A percentile compares a stretch with the other conserved stretches of the same genome.
These are phyloP conservation scores for Claviceps sp. DNA, from an alignment of 2,329 filamentous ascomycete genomes.

Conservation along the genomic window DNA sequence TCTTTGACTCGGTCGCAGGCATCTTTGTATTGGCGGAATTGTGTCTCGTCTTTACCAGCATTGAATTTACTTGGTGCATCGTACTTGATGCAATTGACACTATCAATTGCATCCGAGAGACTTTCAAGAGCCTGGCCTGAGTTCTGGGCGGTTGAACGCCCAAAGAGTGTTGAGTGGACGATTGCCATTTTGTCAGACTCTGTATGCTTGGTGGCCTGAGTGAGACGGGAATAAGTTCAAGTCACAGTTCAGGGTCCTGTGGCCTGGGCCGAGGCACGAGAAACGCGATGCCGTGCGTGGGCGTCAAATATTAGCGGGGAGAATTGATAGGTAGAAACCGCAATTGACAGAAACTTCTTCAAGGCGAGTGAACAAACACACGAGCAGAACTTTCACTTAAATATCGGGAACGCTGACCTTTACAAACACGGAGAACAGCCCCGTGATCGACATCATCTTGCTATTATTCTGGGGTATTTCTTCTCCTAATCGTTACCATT, in stretches of 20 bases:
- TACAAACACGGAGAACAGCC: neutral
- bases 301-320: neutral
- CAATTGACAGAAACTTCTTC: neutral
- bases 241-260: neutral
- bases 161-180: slow-evolving; percentile 14
- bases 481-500: neutral
- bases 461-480: neutral
- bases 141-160: slow-evolving; percentile 6
- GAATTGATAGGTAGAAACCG: neutral
- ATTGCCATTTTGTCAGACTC: slow-evolving; percentile 7
- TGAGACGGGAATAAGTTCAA: neutral
- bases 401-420: neutral
- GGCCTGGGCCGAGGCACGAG: neutral
- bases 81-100: slow-evolving; percentile 41
- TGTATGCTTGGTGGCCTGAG: neutral
- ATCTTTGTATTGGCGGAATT: slow-evolving; percentile 71
- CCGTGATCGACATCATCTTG: neutral
- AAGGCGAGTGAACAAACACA: neutral
- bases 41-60: slow-evolving; percentile 60
- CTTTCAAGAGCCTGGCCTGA: slow-evolving; percentile 28
- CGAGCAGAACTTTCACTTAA: neutral
- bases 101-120: slow-evolving; percentile 33
- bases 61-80: slow-evolving; percentile 51
- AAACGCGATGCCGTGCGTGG: neutral
- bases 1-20: slow-evolving; percentile 74